Base-by-base conservation (phyloP, 2,329 filamentous ascomycete genomes). In the Bipolaris bicolor region DNA sequence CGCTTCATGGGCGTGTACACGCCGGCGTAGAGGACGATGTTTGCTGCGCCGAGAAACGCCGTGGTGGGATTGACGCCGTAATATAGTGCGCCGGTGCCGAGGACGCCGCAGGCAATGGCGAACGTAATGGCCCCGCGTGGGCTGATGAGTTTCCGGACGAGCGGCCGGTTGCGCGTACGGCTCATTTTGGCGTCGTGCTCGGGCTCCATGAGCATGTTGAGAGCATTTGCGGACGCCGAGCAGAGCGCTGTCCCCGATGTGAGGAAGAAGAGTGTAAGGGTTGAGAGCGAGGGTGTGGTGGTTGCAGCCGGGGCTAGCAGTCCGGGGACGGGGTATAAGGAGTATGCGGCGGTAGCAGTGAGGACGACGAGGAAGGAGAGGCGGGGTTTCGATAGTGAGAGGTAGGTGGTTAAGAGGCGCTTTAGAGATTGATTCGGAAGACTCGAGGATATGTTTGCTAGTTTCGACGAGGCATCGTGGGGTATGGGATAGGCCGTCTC, bases 151-250 rank as follows among this genome's bases (percentile, higher is more conserved):
- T 87, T 87, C 46, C 95, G 86, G 3, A 97, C 95, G 0, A 99
- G 82, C 0, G 95, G 95, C 4, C 95, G 81, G 67, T 97, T 97
- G 26, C 91, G 86, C 2, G 95, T 99, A n/a, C 95, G 87, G 34
- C 86, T 88, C 95, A 99, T 99, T 69, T 90, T 87, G 44, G 92
- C 91, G 76, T 99, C 95, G 72, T 93, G 93, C 58, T 88, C 83
- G 9, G 88, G 90, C 78, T 99, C 95, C 78, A 97, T 92, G 57
- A 97, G 87, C 95, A 99, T 99, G 78, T 99, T 99, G 64, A 98
- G 83, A 1, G 95, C 87, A 75, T 99, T 99, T 41, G 95, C 95
- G 57, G 90, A 91, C 41, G 93, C 92, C n/a, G 87, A 90, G 75
- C 91, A 95, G 18, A 97, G 83, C 4, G 93, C 88, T 0, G 95